phyloP scores from a whole-genome alignment of 202 grass and related monocot genomes.

The Miscanthus sacchariflorus region DNA sequence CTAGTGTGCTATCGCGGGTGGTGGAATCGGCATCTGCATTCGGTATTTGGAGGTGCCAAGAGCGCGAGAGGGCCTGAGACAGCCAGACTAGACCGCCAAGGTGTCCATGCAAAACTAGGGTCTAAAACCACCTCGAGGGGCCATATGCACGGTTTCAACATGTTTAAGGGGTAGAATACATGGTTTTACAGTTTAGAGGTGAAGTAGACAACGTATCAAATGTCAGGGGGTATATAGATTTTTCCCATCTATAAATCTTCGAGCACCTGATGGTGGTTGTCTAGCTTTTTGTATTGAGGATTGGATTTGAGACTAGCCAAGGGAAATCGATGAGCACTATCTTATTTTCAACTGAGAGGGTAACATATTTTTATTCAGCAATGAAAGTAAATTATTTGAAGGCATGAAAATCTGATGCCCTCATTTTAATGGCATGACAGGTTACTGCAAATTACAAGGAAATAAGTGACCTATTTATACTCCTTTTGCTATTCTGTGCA shows the following conservation, averaged over 20 bases:
- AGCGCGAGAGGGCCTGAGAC: too few relatives aligned
- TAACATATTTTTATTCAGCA: constrained; percentile 52
- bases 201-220: too few relatives aligned
- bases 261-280: constrained; percentile 89
- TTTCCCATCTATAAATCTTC: constrained; percentile 77
- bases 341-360: constrained; percentile 99
- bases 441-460: constrained; percentile 95
- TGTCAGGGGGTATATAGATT: too few relatives aligned
- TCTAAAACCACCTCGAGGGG: too few relatives aligned
- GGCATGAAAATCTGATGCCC: neutral
- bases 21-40: too few relatives aligned
- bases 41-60: too few relatives aligned
- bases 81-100: too few relatives aligned
- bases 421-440: constrained; percentile 47
- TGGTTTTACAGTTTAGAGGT: too few relatives aligned
- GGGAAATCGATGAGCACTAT: constrained; percentile 98
- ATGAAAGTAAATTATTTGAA: constrained; percentile 27
- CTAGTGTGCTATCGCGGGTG: too few relatives aligned
- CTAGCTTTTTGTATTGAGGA: constrained; percentile 91
- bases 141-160: too few relatives aligned
- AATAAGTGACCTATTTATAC: constrained; percentile 85
- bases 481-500: constrained; percentile 95
- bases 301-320: constrained; percentile 98
- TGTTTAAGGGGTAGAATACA: too few relatives aligned
- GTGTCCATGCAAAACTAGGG: too few relatives aligned